Evolutionary conservation across 345 rosid genomes (phyloP).

Genomic region (Hibiscus tridactylites): DNA sequence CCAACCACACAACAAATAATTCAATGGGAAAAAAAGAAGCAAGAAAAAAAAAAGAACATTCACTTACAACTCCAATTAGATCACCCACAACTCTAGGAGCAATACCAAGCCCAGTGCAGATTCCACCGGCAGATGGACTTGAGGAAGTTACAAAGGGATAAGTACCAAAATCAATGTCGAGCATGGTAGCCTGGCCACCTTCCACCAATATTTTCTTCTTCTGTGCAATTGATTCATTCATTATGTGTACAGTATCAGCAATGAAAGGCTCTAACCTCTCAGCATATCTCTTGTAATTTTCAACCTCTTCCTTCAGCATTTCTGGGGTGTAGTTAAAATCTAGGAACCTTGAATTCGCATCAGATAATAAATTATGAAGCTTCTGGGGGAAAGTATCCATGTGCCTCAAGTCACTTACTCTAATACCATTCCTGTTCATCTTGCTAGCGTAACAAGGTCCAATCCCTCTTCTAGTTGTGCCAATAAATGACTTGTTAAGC

Average conservation of each 20-base stretch:
- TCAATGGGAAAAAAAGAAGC: not conserved
- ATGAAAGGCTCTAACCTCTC: slow-evolving; percentile 89
- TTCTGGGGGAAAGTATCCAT: slow-evolving; percentile 92
- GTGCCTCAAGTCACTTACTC: slow-evolving; percentile 86
- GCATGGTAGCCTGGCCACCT: slow-evolving; percentile 99
- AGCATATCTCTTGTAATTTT: slow-evolving; percentile 80
- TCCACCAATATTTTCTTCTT: slow-evolving; percentile 85
- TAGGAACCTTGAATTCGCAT: slow-evolving; percentile 70
- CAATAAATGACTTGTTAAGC: slow-evolving; percentile 85
- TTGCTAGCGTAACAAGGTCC: slow-evolving; percentile 92
- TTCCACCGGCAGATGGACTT: slow-evolving; percentile 96
- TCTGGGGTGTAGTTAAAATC: slow-evolving; percentile 63
- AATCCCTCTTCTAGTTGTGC: slow-evolving; percentile 91
- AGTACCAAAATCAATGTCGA: slow-evolving; percentile 91
- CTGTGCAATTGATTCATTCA: slow-evolving; percentile 67
- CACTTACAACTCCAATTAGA: slow-evolving; percentile 84
- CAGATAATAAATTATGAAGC: slow-evolving; percentile 66
- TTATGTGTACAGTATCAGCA: slow-evolving; percentile 75
- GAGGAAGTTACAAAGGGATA: slow-evolving; percentile 98
- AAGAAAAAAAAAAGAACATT: slow-evolving; percentile 1
- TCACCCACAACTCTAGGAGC: slow-evolving; percentile 91
- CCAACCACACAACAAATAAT: not conserved
- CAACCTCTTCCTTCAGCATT: slow-evolving; percentile 79
- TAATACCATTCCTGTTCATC: slow-evolving; percentile 74
- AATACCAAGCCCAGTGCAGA: slow-evolving; percentile 91